Base-by-base conservation (phyloP, 768 basidiomycete genomes). In the Lactarius hatsudake region DNA sequence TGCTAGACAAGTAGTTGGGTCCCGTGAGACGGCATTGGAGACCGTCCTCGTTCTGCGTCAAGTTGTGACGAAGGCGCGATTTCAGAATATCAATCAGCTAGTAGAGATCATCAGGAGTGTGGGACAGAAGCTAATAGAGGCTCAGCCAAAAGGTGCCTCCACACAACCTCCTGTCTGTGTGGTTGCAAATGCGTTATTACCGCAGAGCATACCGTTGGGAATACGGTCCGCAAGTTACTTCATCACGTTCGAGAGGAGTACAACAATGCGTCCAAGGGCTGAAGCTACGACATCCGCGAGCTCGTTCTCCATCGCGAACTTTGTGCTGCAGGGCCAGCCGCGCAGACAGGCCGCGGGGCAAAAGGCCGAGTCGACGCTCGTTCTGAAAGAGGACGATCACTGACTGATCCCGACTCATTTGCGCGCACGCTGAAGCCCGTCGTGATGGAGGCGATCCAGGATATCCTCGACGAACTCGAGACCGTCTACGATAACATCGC, bases 231-330 rank as follows among this genome's bases (percentile, higher is more conserved):
- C 45, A 94, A 94, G 73, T 88, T 98, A 28, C 81, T 98, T 32
- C 94, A 96, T 74, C 91, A 97, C 73, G 90, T 99, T 65, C 86
- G 94, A 59, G 97, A 99, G 77, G 97, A 99, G 74, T 96, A 94
- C 76, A 83, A 90, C 67, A 91, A 95, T 5, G 93, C 93, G 2
- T 86, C 83, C 17, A 80, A 78, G 70, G 85, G 80, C 62, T n/a
- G 76, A 78, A 20, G 75, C 79, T 0, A 73, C 80, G 8, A 73
- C 78, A 2, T 73, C 79, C 34, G 74, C 65, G 61, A 76, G 75
- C 38, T 78, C 81, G 12, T 88, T 89, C 73, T 91, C 92, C 30
- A 91, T 94, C 64, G 83, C 91, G 20, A 90, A 88, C 74, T 93
- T 94, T 69, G 88, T 94, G n/a, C 79, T 88, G 5, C 85, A 89